A percentile compares a stretch with the other conserved stretches of the same genome.
phyloP scores from a whole-genome alignment of 148 eudicot species.

The Cornus florida region DNA sequence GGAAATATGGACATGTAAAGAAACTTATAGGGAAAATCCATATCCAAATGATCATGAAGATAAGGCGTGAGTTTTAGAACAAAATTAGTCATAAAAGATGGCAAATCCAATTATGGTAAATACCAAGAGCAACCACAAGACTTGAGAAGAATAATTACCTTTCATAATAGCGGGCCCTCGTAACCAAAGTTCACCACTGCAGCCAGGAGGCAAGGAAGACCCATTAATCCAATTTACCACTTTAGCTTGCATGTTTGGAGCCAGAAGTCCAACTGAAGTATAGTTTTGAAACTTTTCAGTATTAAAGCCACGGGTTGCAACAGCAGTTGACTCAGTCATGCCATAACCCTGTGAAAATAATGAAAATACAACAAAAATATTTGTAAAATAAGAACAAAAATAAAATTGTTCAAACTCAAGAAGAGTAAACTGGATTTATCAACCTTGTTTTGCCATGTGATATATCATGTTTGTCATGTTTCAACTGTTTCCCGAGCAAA shows the following conservation, averaged over 20 bases:
- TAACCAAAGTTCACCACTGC: slow-evolving; percentile 79
- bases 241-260: slow-evolving; percentile 86
- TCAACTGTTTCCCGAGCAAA: neutral
- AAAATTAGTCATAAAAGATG: neutral
- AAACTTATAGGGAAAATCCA: neutral
- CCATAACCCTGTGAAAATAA: slow-evolving; percentile 72
- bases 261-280: slow-evolving; percentile 71
- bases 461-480: neutral
- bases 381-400: neutral
- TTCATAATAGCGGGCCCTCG: slow-evolving; percentile 73
- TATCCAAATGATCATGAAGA: neutral
- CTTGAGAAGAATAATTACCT: slow-evolving; percentile 41
- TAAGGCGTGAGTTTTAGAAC: neutral
- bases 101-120: neutral
- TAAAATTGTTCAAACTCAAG: neutral
- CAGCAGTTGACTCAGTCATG: slow-evolving; percentile 90
- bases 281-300: slow-evolving; percentile 37
- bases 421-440: neutral
- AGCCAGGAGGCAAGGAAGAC: slow-evolving; percentile 64
- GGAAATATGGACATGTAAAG: neutral
- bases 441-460: neutral
- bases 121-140: neutral
- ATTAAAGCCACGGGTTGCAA: slow-evolving; percentile 86
- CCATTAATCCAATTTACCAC: slow-evolving; percentile 70
- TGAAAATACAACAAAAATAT: neutral